Evolutionary conservation across 2,329 filamentous ascomycete species (phyloP).

Genomic region (Periconia digitata): DNA sequence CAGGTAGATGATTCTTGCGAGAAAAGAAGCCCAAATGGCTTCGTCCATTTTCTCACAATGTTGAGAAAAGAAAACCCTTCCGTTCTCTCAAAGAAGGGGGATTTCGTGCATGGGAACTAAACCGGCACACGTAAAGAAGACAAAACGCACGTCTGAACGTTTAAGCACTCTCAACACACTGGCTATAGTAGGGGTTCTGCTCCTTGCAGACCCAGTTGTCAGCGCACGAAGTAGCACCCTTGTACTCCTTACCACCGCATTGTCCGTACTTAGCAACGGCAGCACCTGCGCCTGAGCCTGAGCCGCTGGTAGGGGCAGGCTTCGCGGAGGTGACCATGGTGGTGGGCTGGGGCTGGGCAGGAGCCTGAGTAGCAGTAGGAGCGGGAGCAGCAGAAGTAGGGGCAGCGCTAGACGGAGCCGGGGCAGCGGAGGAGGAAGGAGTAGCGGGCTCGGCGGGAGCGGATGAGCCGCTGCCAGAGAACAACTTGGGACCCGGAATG

Average conservation of each 20-base stretch:
- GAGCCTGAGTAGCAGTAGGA: background rate
- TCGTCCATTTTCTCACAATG: background rate
- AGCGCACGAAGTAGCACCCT: conserved; percentile 43
- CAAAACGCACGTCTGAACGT: background rate
- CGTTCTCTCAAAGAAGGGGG: background rate
- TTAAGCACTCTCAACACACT: conserved; percentile 39
- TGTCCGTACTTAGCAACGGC: conserved; percentile 32
- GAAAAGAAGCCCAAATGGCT: background rate
- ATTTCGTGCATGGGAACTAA: background rate
- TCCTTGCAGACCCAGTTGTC: conserved; percentile 43
- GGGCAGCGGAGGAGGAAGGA: conserved; percentile 3
- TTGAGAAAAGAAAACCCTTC: background rate
- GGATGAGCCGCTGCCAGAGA: conserved; percentile 29
- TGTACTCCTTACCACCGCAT: conserved; percentile 49
- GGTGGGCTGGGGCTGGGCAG: conserved; percentile 12
- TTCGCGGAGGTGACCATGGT: conserved; percentile 25
- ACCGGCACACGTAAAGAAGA: background rate
- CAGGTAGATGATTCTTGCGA: background rate
- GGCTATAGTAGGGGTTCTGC: conserved; percentile 50
- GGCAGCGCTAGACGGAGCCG: conserved; percentile 6
- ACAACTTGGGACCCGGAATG: conserved; percentile 43
- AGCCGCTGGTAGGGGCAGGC: conserved; percentile 20
- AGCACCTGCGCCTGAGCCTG: conserved; percentile 7
- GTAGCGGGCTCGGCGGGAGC: background rate
- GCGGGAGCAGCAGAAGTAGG: conserved; percentile 10